Conservation (phyloP, 371 early-diverging fungal genomes). For the Nematocida sp. region DNA sequence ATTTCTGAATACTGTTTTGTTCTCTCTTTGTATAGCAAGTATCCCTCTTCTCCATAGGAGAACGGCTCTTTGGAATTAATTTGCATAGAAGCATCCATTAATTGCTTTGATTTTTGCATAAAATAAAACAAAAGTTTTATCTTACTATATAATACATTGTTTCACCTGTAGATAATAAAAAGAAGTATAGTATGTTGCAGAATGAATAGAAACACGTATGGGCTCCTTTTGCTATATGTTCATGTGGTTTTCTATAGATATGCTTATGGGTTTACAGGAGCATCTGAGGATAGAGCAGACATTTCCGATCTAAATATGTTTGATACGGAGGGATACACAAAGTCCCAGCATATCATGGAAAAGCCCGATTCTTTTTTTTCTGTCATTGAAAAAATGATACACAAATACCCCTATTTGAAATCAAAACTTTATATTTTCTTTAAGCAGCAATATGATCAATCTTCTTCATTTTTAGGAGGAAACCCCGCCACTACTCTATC, state of each 20-base stretch:
- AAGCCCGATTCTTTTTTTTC: slow-evolving; percentile 26
- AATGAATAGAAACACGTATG: neutral
- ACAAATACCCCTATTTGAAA: slow-evolving; percentile 19
- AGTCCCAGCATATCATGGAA: neutral
- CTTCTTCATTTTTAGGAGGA: neutral
- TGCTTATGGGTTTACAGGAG: too few species aligned
- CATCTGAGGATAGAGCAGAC: too few species aligned
- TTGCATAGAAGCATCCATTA: too few species aligned
- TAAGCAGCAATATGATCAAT: neutral
- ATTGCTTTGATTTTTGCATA: too few species aligned
- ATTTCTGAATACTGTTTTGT: too few species aligned
- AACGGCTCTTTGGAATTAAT: too few species aligned
- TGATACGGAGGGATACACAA: neutral
- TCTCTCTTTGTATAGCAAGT: too few species aligned
- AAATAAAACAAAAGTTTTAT: slow-evolving; percentile 43
- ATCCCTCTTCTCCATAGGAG: too few species aligned
- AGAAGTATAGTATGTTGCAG: neutral
- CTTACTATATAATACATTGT: slow-evolving; percentile 14
- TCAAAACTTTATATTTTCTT: slow-evolving; percentile 7
- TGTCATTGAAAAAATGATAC: slow-evolving; percentile 17
- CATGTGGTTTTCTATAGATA: neutral
- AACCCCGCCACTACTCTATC: neutral
- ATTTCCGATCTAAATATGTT: slow-evolving; percentile 6
- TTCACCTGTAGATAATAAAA: slow-evolving; percentile 21
- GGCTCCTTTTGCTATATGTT: neutral